Evolutionary conservation across 2,329 filamentous ascomycete genomes (phyloP), one percentile per base, ranked within the genome.

Genomic region (Phaeosphaeria sp.): DNA sequence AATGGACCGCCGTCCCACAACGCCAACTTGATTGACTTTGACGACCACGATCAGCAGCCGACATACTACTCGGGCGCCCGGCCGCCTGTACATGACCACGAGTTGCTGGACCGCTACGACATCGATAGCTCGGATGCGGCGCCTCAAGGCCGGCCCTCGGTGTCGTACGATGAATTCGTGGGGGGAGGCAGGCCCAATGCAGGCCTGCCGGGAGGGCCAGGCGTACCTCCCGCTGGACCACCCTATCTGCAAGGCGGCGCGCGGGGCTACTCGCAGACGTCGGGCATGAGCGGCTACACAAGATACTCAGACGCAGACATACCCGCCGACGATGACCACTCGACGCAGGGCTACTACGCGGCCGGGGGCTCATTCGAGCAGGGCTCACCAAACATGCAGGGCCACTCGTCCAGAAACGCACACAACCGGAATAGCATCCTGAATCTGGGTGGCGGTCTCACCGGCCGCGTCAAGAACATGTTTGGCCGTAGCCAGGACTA

Each of bases 141-240:
- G 67, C 81, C 84, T 47, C 85, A 86, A 60, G 80, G 87, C 56
- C 90, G 94, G 66, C 91, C 93, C 52, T 97, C 93, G 23, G 88
- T 94, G 52, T 96, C 93, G 57, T 97, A 97, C 79, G 94, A 97
- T 83, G 90, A 95, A 71, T 98, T 97, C 76, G 89, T 98, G 62
- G 94, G 94, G 63, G 88, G 83, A 50, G 81, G 82, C 63, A 82
- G 82, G 60, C 80, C 83, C 58, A 57, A 62, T 9, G 63, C 81
- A 72, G 77, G 73, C 60, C 64, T 82, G 66, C 77, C 80, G 53
- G 77, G 80, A 66, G 76, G 79, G 41, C 79, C 81, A 58, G 79
- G 77, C 55, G 72, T 73, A 10, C 62, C 78, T 46, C 74, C 75
- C 30, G 72, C 72, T 43, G 69, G 77, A 57, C 63, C 60, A 56